Evolutionary conservation across 1,284 basidiomycete species (phyloP), one percentile per base, ranked within the genome.

Genomic region (Exobasidium rhododendri): DNA sequence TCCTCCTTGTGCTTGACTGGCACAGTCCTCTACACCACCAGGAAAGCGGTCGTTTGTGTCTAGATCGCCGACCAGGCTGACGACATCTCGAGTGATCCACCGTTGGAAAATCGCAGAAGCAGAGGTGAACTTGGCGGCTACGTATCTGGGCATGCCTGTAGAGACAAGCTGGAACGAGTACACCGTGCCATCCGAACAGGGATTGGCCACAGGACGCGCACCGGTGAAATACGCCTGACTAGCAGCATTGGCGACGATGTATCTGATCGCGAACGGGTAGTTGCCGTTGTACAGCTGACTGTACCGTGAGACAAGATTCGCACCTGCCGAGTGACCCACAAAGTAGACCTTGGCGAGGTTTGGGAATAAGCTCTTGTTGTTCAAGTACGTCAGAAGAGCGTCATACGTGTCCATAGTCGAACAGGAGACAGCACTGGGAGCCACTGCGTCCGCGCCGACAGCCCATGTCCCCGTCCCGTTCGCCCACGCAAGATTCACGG

Each of bases 401-500:
- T 73, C 71, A 61, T 64, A 64, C 4, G 69, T 61, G 40, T 73
- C 71, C 14, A 64, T 63, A 4, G 69, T 66, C n/a, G 67, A 70
- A 64, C 68, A 67, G 17, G 35, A 40, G 17, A 40, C 35, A 7
- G 35, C 7, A 40, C 17, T 40, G 17, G 17, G 35, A 40, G 35
- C 35, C 7, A 7, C 17, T 40, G 35, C 10, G 3, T 45, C 24
- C 22, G n/a, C 26, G 5, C 47, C 47, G 4, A 50, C 28, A 6
- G 47, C 13, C 47, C 47, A 50, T 24, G 20, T 50, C 22, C 28
- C 14, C 4, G 13, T 26, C 14, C 24, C n/a, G 22, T n/a, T n/a
- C 13, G 47, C 14, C n/a, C 26, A 50, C 13, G 20, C 47, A 24
- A 50, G 20, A 50, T 50, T 50, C 13, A 24, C 13, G 13, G 13